Base-by-base conservation (phyloP, 495 filamentous ascomycete genomes). In the Bacidia gigantensis region DNA sequence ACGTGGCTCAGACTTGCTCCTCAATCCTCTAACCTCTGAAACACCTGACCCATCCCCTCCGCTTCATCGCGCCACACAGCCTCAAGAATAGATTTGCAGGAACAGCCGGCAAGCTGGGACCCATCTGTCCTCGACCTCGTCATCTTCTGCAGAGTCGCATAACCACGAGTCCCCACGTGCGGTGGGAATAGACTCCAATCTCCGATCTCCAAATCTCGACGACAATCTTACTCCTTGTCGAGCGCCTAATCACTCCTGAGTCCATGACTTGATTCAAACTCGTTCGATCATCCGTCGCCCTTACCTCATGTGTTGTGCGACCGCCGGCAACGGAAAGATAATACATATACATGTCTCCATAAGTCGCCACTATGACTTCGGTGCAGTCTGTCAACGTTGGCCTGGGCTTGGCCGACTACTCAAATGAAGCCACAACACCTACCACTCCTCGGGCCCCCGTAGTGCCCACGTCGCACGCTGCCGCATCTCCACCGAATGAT, bases 371-470 rank as follows among this genome's bases (percentile, higher is more conserved):
- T 17, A 61, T 80, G 77, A 72, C 78, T 43, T 67, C 81, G 50
- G 89, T 90, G 64, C 78, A 80, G 57, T 79, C 87, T 54, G 84
- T 90, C 64, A 88, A 89, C 69, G 83, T 78, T 50, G 79, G 77
- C 53, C 74, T 86, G 23, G 66, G 72, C 47, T 70, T 77, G 52
- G 72, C 75, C 32, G 72, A 70, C 39, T 70, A 70, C 51, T 55
- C 72, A 58, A 72, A 73, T 32, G 79, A 73, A 61, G 78, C 72
- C 60, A 76, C 69, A 58, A 82, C 72, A 57, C 84, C 79, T 54
- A 79, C 71, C 56, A 85, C 67, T 57, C 84, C 72, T 62, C 80
- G 74, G 65, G 75, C 80, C 21, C 75, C 68, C 23, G 63, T 69
- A 22, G 59, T 66, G 25, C 64, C 65, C 32, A 65, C 69, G 51